These are phyloP conservation scores for Arthromyces matolae DNA, from an alignment of 768 basidiomycete species.

Conservation along the genomic window DNA sequence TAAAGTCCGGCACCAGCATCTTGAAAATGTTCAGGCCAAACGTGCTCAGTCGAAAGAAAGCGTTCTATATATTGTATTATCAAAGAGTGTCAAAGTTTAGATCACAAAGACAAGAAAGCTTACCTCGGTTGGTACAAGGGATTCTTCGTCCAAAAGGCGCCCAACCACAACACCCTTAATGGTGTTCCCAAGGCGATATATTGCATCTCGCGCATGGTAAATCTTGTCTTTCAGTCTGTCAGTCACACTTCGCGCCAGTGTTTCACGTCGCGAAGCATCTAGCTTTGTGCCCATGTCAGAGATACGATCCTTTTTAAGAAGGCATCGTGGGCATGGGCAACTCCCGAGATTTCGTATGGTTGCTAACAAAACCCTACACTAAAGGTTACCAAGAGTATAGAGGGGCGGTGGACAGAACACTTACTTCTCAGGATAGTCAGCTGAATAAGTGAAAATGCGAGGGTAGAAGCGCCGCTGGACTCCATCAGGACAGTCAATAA, in stretches of 20 bases:
- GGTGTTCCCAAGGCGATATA: too few species aligned
- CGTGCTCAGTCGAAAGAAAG: neutral
- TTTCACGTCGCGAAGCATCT: too few species aligned
- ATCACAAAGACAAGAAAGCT: neutral
- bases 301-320: too few species aligned
- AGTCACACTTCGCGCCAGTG: too few species aligned
- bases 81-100: too few species aligned
- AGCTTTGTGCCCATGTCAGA: too few species aligned
- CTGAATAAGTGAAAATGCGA: slow-evolving; percentile 27
- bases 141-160: neutral
- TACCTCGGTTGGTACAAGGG: neutral
- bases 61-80: too few species aligned
- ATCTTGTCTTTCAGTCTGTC: neutral
- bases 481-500: slow-evolving; percentile 31
- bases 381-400: neutral
- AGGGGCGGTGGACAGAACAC: too few species aligned
- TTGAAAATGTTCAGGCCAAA: neutral
- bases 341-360: neutral
- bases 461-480: slow-evolving; percentile 20
- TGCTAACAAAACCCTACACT: neutral
- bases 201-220: neutral
- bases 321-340: neutral
- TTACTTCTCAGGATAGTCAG: too few species aligned
- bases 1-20: neutral
- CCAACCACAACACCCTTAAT: neutral